A percentile compares a stretch with the other conserved stretches of the same genome.
These are phyloP conservation scores for Panus rudis DNA, from an alignment of 768 basidiomycete species.

Conservation along the genomic window DNA sequence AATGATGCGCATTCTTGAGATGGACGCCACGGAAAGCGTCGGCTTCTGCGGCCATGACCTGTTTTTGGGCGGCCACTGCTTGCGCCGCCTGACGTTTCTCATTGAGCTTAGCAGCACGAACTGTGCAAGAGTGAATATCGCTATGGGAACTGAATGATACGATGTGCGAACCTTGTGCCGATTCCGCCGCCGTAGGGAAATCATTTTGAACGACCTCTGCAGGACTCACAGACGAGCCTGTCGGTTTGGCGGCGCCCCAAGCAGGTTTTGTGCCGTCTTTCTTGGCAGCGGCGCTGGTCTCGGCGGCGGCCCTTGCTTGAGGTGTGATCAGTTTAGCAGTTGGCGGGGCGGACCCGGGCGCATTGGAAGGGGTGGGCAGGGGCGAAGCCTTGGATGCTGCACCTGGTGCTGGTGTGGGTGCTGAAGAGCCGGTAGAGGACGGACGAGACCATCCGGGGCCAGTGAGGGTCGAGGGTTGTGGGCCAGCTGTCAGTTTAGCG, in stretches of 20 bases:
- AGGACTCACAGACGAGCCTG: constrained; percentile 23
- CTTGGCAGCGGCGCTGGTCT: constrained; percentile 23
- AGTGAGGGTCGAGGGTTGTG: constrained; percentile 48
- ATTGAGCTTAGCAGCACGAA: constrained; percentile 12
- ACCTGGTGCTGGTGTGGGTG: constrained; percentile 38
- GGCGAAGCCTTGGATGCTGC: constrained; percentile 34
- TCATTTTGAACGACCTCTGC: constrained; percentile 50
- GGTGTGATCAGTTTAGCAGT: constrained; percentile 63
- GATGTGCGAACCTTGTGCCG: constrained; percentile 61
- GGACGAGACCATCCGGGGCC: constrained; percentile 76
- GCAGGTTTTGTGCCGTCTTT: constrained; percentile 43
- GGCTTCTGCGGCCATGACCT: constrained; percentile 69
- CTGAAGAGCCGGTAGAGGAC: constrained; percentile 61
- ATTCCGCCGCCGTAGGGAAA: constrained; percentile 96
- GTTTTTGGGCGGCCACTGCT: constrained; percentile 46
- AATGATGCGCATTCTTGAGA: constrained; percentile 91
- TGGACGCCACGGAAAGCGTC: constrained; percentile 95
- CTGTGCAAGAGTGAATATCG: constrained; percentile 3
- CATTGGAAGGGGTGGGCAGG: constrained; percentile 21
- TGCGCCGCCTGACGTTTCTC: constrained; percentile 43
- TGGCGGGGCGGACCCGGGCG: constrained; percentile 44
- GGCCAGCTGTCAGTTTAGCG: constrained; percentile 72
- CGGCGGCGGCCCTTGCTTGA: constrained; percentile 38
- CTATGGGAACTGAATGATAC: background rate
- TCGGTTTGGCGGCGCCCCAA: constrained; percentile 60